These are phyloP conservation scores for Neurospora sp. DNA, from an alignment of 495 filamentous ascomycete species.

Conservation along the genomic window DNA sequence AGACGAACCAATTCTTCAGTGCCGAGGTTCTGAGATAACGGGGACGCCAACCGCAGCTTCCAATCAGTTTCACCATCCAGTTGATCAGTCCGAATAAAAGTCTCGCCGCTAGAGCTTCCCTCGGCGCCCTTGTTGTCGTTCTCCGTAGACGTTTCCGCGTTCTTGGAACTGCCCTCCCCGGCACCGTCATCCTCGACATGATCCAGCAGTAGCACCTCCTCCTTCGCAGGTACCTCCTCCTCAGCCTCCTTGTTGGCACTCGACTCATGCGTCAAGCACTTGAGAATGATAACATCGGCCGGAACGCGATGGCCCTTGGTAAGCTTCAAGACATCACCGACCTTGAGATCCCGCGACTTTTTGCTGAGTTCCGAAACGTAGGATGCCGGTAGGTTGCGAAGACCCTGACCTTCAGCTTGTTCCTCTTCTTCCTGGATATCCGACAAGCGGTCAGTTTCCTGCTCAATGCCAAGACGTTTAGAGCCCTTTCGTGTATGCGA, in stretches of 20 bases:
- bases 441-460: slow-evolving; percentile 30
- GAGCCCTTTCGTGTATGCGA: slow-evolving; percentile 20
- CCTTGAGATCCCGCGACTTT: slow-evolving; percentile 80
- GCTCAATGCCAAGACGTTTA: slow-evolving; percentile 21
- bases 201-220: slow-evolving; percentile 32
- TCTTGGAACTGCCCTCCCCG: slow-evolving; percentile 17
- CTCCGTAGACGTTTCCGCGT: not conserved
- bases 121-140: slow-evolving; percentile 8
- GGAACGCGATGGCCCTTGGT: slow-evolving; percentile 85
- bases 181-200: slow-evolving; percentile 20
- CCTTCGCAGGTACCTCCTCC: slow-evolving; percentile 11
- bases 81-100: slow-evolving; percentile 96
- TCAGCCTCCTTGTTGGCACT: slow-evolving; percentile 19
- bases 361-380: slow-evolving; percentile 54
- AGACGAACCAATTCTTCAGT: slow-evolving; percentile 60
- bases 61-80: slow-evolving; percentile 98
- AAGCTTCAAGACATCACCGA: slow-evolving; percentile 89
- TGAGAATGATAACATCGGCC: slow-evolving; percentile 87
- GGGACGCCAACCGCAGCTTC: slow-evolving; percentile 85
- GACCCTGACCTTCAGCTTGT: slow-evolving; percentile 33
- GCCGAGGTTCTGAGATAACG: slow-evolving; percentile 65
- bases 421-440: slow-evolving; percentile 47
- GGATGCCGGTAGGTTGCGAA: slow-evolving; percentile 26
- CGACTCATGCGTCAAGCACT: slow-evolving; percentile 63
- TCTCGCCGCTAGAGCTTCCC: slow-evolving; percentile 55